phyloP scores from a whole-genome alignment of 768 basidiomycete genomes.

The Bullera alba region DNA sequence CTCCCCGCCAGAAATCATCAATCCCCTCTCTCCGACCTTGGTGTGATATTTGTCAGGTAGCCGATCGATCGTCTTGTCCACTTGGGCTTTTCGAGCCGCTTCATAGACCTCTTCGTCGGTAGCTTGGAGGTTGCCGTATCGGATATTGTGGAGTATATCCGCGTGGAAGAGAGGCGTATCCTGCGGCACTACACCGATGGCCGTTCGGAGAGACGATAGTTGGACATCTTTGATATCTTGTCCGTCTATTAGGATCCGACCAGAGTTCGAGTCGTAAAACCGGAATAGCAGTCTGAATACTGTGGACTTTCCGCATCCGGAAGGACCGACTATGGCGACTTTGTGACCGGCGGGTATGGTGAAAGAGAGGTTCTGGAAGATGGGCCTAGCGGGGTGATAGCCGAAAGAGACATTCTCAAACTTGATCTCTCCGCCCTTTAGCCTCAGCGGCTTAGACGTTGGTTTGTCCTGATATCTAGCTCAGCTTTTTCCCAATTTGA shows the following conservation, averaged over 20 bases:
- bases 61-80: constrained; percentile 68
- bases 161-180: constrained; percentile 97
- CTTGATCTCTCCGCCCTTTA: constrained; percentile 77
- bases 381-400: constrained; percentile 85
- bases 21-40: constrained; percentile 86
- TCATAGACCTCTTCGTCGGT: constrained; percentile 81
- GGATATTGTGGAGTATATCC: constrained; percentile 87
- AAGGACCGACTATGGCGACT: constrained; percentile 92
- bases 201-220: constrained; percentile 61
- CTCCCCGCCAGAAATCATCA: constrained; percentile 99
- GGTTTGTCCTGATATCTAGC: constrained; percentile 56
- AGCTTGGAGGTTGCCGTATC: constrained; percentile 82
- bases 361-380: constrained; percentile 82
- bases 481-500: neutral
- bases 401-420: constrained; percentile 89
- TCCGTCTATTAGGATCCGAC: constrained; percentile 72
- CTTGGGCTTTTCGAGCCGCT: constrained; percentile 77
- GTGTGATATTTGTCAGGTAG: constrained; percentile 83
- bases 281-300: constrained; percentile 88
- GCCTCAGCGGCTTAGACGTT: constrained; percentile 59
- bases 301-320: constrained; percentile 95
- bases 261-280: constrained; percentile 79
- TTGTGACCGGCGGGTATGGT: constrained; percentile 93
- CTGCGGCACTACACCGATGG: constrained; percentile 92
- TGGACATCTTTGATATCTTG: constrained; percentile 74